Percentiles rank a stretch among this genome's conserved stretches.
phyloP scores from a whole-genome alignment of 257 asterid genomes.

The Avicennia marina region DNA sequence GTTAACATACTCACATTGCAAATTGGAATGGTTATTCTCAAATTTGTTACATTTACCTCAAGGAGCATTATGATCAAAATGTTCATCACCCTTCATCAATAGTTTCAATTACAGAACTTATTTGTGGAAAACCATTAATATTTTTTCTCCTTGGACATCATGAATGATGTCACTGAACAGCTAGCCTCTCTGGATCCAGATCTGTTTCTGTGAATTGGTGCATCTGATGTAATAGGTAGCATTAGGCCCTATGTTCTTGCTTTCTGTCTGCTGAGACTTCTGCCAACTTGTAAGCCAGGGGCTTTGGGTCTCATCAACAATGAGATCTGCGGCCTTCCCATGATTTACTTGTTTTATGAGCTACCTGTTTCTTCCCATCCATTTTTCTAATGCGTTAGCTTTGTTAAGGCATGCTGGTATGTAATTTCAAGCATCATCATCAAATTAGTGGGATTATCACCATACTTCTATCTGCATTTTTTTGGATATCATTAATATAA shows the following conservation, averaged over 20 bases:
- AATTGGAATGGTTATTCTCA: neutral
- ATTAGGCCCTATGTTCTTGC: neutral
- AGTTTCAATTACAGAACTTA: neutral
- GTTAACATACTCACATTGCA: too few relatives aligned
- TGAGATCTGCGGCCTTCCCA: neutral
- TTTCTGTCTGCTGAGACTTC: neutral
- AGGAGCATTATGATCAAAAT: neutral
- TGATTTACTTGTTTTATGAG: too few relatives aligned
- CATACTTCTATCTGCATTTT: too few relatives aligned
- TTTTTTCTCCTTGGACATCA: too few relatives aligned
- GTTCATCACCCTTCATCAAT: neutral
- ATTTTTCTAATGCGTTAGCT: too few relatives aligned
- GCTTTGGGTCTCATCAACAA: constrained; percentile 4
- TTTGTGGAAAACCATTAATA: neutral
- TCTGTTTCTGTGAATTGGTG: neutral
- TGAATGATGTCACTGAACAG: too few relatives aligned
- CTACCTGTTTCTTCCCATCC: too few relatives aligned
- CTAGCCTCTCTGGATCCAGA: neutral
- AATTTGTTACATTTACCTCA: neutral
- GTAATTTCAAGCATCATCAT: too few relatives aligned
- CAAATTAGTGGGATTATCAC: too few relatives aligned
- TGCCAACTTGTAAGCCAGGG: neutral
- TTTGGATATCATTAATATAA: too few relatives aligned
- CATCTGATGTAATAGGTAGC: neutral
- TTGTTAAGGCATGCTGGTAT: too few relatives aligned